Conservation (phyloP, 345 rosid genomes). For the Capsella bursapastoris region DNA sequence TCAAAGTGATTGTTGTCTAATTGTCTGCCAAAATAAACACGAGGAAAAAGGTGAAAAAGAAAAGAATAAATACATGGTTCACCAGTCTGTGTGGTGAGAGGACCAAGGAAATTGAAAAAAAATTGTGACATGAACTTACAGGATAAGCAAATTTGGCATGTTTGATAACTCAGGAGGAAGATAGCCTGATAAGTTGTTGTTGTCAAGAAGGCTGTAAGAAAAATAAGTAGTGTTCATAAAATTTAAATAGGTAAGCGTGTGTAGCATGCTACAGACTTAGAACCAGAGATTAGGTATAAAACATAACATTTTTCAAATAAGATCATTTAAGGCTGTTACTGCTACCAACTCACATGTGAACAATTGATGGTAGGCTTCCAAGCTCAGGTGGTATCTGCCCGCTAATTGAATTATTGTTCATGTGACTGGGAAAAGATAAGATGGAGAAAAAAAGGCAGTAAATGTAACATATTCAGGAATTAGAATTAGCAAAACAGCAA, state of each 20-base stretch:
- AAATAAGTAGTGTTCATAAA: constrained; percentile 11
- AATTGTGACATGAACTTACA: constrained; percentile 59
- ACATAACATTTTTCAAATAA: not conserved
- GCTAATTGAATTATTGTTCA: constrained; percentile 96
- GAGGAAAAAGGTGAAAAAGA: not conserved
- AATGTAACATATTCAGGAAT: constrained; percentile 17
- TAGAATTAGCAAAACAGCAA: not conserved
- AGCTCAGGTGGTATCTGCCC: constrained; percentile 91
- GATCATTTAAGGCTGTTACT: constrained; percentile 16
- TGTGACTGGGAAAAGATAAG: constrained; percentile 68
- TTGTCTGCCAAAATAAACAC: constrained; percentile 66
- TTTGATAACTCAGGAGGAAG: constrained; percentile 80
- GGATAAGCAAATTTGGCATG: constrained; percentile 72
- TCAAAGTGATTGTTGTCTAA: constrained; percentile 88
- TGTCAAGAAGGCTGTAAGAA: constrained; percentile 83
- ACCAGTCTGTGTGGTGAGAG: constrained; percentile 13
- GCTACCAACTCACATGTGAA: constrained; percentile 85
- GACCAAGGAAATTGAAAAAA: not conserved
- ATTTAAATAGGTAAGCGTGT: constrained; percentile 8
- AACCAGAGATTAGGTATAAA: constrained; percentile 12
- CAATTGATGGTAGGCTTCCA: constrained; percentile 72
- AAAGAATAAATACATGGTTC: not conserved
- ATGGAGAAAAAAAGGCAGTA: constrained; percentile 28
- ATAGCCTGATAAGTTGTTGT: constrained; percentile 80
- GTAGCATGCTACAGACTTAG: constrained; percentile 13